Conservation (phyloP, 2,329 filamentous ascomycete species). For the Plenodomus tracheiphilus region DNA sequence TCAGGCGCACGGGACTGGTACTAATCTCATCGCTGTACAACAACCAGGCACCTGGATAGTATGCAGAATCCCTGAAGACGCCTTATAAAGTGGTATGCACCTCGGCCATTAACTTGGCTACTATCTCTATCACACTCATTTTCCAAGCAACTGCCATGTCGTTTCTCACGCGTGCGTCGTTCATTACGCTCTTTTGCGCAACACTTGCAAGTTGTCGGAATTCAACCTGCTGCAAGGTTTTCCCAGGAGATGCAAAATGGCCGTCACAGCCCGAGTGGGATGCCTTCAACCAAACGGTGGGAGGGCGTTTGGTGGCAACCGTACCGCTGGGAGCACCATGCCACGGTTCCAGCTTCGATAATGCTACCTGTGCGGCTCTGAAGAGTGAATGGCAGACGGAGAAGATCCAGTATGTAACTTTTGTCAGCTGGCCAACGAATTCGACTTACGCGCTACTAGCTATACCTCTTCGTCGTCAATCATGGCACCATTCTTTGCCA, state of each 20-base stretch:
- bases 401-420: constrained; percentile 15
- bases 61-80: too few species aligned
- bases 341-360: constrained; percentile 16
- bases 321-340: constrained; percentile 27
- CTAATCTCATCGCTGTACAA: too few species aligned
- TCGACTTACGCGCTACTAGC: constrained; percentile 3
- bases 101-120: too few species aligned
- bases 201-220: constrained; percentile 5
- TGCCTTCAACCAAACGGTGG: constrained; percentile 20
- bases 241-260: constrained; percentile 29
- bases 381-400: constrained; percentile 17
- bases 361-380: constrained; percentile 16
- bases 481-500: constrained; percentile 29
- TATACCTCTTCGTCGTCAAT: constrained; percentile 27
- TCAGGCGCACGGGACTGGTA: too few species aligned
- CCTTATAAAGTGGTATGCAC: too few species aligned
- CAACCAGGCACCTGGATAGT: too few species aligned
- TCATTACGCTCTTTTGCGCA: constrained; percentile 5
- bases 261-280: constrained; percentile 20
- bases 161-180: constrained; percentile 1
- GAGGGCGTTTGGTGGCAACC: constrained; percentile 22
- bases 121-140: too few species aligned
- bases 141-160: too few species aligned
- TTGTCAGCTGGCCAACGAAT: neutral
- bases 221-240: constrained; percentile 18